A percentile compares a stretch with the other conserved stretches of the same genome.
Evolutionary conservation across 192 early-diverging fungal genomes (phyloP).

Genomic region (Diversispora eburnea): DNA sequence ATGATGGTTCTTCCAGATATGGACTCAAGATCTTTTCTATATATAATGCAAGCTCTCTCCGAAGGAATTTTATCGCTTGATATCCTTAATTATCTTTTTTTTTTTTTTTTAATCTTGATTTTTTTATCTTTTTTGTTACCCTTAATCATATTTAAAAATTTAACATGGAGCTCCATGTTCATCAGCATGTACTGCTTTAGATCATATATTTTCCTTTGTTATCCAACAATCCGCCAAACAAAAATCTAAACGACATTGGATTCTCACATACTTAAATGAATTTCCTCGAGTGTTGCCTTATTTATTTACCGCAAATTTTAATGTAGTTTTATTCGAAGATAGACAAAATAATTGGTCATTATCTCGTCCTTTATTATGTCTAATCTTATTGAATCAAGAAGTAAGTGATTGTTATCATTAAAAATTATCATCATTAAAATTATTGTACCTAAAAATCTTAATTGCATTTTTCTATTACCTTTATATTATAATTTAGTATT

Average conservation of each 20-base stretch:
- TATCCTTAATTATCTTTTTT: slow-evolving; percentile 30
- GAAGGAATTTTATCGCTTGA: slow-evolving; percentile 67
- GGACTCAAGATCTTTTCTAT: slow-evolving; percentile 56
- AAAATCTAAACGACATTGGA: slow-evolving; percentile 47
- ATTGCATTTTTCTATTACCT: background rate
- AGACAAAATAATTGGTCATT: slow-evolving; percentile 78
- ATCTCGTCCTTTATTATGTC: slow-evolving; percentile 72
- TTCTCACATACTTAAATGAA: slow-evolving; percentile 50
- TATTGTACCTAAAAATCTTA: background rate
- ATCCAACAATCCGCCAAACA: slow-evolving; percentile 43
- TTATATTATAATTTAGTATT: background rate
- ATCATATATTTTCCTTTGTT: slow-evolving; percentile 69
- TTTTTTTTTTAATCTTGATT: background rate
- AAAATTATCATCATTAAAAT: background rate
- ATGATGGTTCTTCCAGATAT: slow-evolving; percentile 60
- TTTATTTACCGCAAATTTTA: slow-evolving; percentile 64
- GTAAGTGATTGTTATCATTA: slow-evolving; percentile 25
- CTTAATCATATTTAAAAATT: slow-evolving; percentile 11
- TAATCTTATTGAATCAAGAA: slow-evolving; percentile 74
- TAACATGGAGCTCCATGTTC: slow-evolving; percentile 45
- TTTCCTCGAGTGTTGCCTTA: slow-evolving; percentile 62
- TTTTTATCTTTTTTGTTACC: background rate
- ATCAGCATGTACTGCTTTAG: slow-evolving; percentile 65
- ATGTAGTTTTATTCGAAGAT: slow-evolving; percentile 78
- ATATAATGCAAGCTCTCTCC: slow-evolving; percentile 70